Evolutionary conservation across 2,329 filamentous ascomycete species (phyloP).

Genomic region (Trichophyton schoenleinii): DNA sequence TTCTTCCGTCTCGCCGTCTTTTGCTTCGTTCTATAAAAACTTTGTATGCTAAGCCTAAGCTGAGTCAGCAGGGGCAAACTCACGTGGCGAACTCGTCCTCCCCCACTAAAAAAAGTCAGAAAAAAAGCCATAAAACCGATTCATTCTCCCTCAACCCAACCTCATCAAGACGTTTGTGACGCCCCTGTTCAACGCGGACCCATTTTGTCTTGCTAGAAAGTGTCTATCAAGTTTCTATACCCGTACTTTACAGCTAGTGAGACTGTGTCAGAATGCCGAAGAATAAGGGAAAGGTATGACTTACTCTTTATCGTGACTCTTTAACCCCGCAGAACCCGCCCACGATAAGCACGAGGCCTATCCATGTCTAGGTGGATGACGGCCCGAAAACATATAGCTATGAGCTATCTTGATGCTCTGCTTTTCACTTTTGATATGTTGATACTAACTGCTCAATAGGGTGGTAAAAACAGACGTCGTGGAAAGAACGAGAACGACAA

Average conservation of each 20-base stretch:
- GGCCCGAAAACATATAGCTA: neutral
- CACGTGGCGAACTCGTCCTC: neutral
- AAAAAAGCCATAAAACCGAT: neutral
- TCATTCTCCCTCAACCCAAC: neutral
- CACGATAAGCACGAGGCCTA: constrained; percentile 10
- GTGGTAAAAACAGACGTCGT: constrained; percentile 95
- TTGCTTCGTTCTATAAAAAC: neutral
- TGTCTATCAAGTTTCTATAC: neutral
- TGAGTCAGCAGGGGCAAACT: neutral
- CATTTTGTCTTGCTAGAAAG: neutral
- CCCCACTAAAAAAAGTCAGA: neutral
- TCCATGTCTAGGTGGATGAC: neutral
- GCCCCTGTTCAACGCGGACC: neutral
- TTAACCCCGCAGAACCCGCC: constrained; percentile 14
- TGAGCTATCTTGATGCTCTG: neutral
- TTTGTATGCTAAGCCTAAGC: neutral
- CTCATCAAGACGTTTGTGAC: neutral
- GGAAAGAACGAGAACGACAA: constrained; percentile 99
- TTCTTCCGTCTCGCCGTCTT: neutral
- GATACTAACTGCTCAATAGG: constrained; percentile 38
- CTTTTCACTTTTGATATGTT: neutral
- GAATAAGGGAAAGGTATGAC: constrained; percentile 94
- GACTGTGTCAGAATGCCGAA: constrained; percentile 62
- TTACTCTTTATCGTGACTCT: constrained; percentile 8
- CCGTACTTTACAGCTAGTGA: neutral